These are phyloP conservation scores for Tetrapisispora taiwanensis DNA, from an alignment of 805 yeast species.

Conservation along the genomic window DNA sequence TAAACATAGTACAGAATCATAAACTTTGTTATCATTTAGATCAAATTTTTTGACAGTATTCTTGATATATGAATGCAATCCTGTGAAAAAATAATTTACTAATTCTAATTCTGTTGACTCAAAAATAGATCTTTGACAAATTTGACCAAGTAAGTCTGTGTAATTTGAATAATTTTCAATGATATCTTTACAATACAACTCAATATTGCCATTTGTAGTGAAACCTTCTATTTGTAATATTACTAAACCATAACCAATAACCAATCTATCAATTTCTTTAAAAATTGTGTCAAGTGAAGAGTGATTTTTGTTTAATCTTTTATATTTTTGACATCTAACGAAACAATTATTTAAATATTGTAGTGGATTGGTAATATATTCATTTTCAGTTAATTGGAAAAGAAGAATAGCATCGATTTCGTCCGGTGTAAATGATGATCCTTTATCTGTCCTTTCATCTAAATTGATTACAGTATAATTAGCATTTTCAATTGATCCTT, in stretches of 20 bases:
- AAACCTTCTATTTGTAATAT: slow-evolving; percentile 58
- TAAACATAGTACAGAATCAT: slow-evolving; percentile 43
- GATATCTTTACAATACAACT: slow-evolving; percentile 22
- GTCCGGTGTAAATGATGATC: slow-evolving; percentile 4
- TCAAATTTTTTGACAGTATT: slow-evolving; percentile 26
- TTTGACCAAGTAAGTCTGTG: slow-evolving; percentile 44
- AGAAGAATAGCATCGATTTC: slow-evolving; percentile 24
- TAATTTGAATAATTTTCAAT: slow-evolving; percentile 22
- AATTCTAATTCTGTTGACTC: slow-evolving; percentile 59
- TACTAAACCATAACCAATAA: slow-evolving; percentile 52
- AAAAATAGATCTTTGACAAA: slow-evolving; percentile 49
- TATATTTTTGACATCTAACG: slow-evolving; percentile 26
- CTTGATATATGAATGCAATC: slow-evolving; percentile 20
- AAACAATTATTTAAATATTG: slow-evolving; percentile 23
- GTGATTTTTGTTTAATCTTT: slow-evolving; percentile 37
- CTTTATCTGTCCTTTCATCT: slow-evolving; percentile 11
- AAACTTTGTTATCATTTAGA: slow-evolving; percentile 38
- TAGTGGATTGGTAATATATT: slow-evolving; percentile 15
- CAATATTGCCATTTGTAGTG: slow-evolving; percentile 17
- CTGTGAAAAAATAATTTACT: slow-evolving; percentile 38
- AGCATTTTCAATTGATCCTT: slow-evolving; percentile 8
- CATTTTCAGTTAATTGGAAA: slow-evolving; percentile 27
- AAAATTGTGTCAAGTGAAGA: slow-evolving; percentile 30
- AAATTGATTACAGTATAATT: slow-evolving; percentile 9
- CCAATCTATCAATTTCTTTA: slow-evolving; percentile 35